Percentiles rank a stretch among this genome's conserved stretches.
These are phyloP conservation scores for Diplodia mutila DNA, from an alignment of 2,329 filamentous ascomycete genomes.

Conservation along the genomic window DNA sequence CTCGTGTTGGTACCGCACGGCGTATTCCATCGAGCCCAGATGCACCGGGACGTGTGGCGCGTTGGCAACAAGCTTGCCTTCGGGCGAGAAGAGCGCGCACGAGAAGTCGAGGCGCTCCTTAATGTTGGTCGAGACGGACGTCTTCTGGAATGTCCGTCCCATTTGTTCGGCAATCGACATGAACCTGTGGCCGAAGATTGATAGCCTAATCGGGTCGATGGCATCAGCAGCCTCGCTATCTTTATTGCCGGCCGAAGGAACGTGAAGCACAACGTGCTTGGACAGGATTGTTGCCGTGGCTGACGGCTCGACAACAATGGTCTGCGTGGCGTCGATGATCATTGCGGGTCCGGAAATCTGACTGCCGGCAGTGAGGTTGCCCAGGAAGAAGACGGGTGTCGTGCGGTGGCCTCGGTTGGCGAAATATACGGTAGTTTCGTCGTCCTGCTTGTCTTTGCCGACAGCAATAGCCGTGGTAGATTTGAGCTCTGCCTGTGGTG, in stretches of 20 bases:
- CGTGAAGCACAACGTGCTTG: slow-evolving; percentile 47
- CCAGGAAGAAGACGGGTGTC: slow-evolving; percentile 35
- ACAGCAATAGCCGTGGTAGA: neutral
- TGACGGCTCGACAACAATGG: slow-evolving; percentile 49
- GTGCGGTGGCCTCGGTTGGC: slow-evolving; percentile 29
- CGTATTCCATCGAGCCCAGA: slow-evolving; percentile 50
- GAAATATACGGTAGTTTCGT: slow-evolving; percentile 32
- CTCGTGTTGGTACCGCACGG: slow-evolving; percentile 45
- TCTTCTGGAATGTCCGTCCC: slow-evolving; percentile 61
- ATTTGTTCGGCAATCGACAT: slow-evolving; percentile 65
- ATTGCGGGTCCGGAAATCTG: slow-evolving; percentile 33
- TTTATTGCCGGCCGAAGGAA: slow-evolving; percentile 36
- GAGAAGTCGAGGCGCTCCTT: slow-evolving; percentile 51
- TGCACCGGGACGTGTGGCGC: slow-evolving; percentile 50
- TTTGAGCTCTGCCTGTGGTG: slow-evolving; percentile 26
- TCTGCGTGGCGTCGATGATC: slow-evolving; percentile 49
- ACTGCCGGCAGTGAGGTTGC: slow-evolving; percentile 30
- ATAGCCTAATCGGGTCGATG: slow-evolving; percentile 57
- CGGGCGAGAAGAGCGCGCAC: slow-evolving; percentile 49
- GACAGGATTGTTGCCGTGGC: slow-evolving; percentile 29
- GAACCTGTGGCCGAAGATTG: slow-evolving; percentile 60
- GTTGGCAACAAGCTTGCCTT: slow-evolving; percentile 49
- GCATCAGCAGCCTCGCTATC: slow-evolving; percentile 30
- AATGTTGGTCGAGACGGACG: slow-evolving; percentile 57
- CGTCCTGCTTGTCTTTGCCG: neutral